A percentile compares a stretch with the other conserved stretches of the same genome.
phyloP scores from a whole-genome alignment of 2,329 filamentous ascomycete genomes.

The Stachybotrys elegans region DNA sequence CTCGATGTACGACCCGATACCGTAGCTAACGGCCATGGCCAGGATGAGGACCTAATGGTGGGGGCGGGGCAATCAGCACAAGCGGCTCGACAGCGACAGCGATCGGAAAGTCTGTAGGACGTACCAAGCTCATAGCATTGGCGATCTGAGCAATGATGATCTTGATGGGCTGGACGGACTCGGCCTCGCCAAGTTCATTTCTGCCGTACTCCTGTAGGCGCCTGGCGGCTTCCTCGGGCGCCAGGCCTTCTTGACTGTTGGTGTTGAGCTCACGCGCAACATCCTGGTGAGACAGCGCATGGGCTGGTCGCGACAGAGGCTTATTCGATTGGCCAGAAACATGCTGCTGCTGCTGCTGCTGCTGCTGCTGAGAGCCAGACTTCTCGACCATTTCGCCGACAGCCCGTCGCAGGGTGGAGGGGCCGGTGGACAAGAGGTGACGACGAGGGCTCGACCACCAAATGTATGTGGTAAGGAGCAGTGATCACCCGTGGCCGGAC shows the following conservation, averaged over 20 bases:
- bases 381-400: too few species aligned
- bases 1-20: constrained; percentile 47
- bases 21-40: constrained; percentile 50
- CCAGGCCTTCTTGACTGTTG: constrained; percentile 49
- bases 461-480: too few species aligned
- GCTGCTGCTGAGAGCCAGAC: too few species aligned
- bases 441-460: too few species aligned
- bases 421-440: too few species aligned
- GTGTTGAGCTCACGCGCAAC: constrained; percentile 49
- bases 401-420: too few species aligned
- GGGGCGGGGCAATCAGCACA: neutral
- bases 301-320: constrained; percentile 49
- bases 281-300: constrained; percentile 43
- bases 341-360: too few species aligned
- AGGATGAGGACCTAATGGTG: constrained; percentile 47
- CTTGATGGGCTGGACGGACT: constrained; percentile 49
- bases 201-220: constrained; percentile 50
- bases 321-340: constrained; percentile 29
- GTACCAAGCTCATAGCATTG: constrained; percentile 53
- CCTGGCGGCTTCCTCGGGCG: constrained; percentile 41
- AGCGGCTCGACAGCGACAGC: neutral
- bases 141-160: constrained; percentile 52
- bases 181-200: constrained; percentile 47
- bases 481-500: too few species aligned
- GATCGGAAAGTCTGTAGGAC: too few species aligned